These are phyloP conservation scores for Suhomyces tanzawaensis DNA, from an alignment of 805 yeast genomes.

Conservation along the genomic window DNA sequence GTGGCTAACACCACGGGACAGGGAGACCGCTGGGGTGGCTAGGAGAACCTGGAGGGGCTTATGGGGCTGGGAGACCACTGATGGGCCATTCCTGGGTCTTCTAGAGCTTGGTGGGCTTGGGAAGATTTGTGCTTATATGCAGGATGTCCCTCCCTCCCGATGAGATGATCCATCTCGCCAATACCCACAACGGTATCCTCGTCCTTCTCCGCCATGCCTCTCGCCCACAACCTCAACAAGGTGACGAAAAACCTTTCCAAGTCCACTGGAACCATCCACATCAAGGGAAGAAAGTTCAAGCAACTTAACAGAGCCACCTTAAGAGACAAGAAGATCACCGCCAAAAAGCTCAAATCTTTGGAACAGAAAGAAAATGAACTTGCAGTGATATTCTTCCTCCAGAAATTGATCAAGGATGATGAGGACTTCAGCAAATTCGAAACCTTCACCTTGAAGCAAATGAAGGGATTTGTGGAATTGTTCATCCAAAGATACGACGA, in stretches of 20 bases:
- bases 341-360: conserved; percentile 53
- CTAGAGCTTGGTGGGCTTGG: too few species aligned
- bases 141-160: not conserved
- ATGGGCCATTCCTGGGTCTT: too few species aligned
- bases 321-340: conserved; percentile 69
- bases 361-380: conserved; percentile 62
- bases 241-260: conserved; percentile 59
- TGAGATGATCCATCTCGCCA: conserved; percentile 7
- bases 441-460: conserved; percentile 54
- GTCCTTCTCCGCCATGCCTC: conserved; percentile 49
- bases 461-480: conserved; percentile 57
- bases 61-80: too few species aligned
- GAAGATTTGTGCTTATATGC: too few species aligned
- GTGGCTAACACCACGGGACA: too few species aligned
- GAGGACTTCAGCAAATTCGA: conserved; percentile 28
- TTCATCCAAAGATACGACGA: conserved; percentile 70
- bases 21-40: too few species aligned
- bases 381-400: conserved; percentile 56
- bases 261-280: conserved; percentile 65
- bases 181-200: conserved; percentile 46
- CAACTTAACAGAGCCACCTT: conserved; percentile 82
- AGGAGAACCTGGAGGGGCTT: too few species aligned
- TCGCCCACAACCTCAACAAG: conserved; percentile 63
- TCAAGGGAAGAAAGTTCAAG: conserved; percentile 85
- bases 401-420: conserved; percentile 46